Evolutionary conservation across 2,329 filamentous ascomycete species (phyloP), one percentile per base, ranked within the genome.

Genomic region (Erysiphe pisi): DNA sequence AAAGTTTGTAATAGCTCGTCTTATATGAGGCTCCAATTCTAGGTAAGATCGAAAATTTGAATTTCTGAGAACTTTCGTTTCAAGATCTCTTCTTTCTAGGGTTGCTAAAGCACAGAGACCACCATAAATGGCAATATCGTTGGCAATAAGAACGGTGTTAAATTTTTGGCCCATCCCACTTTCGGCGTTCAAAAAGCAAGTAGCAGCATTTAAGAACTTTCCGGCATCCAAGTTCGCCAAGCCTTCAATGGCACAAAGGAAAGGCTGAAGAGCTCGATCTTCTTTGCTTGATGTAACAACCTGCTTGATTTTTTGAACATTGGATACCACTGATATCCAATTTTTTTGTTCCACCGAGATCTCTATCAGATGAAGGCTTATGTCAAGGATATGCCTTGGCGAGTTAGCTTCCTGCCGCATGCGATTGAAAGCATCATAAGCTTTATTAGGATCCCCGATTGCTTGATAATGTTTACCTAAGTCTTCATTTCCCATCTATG

Each of bases 371-470:
- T 93, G 92, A 81, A 92, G 89, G 25, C 89, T 89, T 83, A 97
- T 92, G 77, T 95, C 93, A 71, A 92, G 86, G 63, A 97, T 89
- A 80, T 99, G 94, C 79, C 91, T 91, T 2, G 90, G 87, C 0
- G 92, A 92, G 77, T 90, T 95, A 80, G 94, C 93, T 81, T 94
- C 94, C 77, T 96, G 92, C 79, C 95, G 89, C 93, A 98, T 97
- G 79, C 91, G 90, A 79, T 87, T 85, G 82, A 92, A 98, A 1
- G 92, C 88, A 79, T 96, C 94, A 73, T 88, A 87, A 0, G 95
- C 93, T 18, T 87, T 87, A 52, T 84, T 83, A 12, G 94, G 87
- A 77, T 94, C 90, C 77, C 95, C 94, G 22, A 89, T 93, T 56
- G 86, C 86, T 83, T 96, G 92, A 79, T 91, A 90, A 83, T 97